phyloP scores from a whole-genome alignment of 2,329 filamentous ascomycete genomes.

The Delphinella strobiligena region DNA sequence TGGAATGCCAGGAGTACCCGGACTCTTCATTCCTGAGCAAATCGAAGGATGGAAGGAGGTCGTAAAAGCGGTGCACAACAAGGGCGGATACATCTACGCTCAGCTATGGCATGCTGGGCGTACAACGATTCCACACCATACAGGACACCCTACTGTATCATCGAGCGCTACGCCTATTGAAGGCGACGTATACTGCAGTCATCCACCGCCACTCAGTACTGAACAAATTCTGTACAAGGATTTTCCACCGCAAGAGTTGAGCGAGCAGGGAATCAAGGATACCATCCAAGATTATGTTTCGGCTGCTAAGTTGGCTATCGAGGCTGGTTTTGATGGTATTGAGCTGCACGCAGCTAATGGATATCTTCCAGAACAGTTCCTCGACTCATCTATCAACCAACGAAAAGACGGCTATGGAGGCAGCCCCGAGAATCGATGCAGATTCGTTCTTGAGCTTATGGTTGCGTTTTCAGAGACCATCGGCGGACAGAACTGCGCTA shows the following conservation, averaged over 20 bases:
- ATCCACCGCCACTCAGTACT: not conserved
- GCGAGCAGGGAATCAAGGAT: not conserved
- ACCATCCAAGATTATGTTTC: not conserved
- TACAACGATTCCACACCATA: not conserved
- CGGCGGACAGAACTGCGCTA: not conserved
- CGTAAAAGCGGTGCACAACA: not conserved
- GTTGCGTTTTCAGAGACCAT: not conserved
- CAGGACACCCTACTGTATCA: not conserved
- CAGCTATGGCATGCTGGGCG: not conserved
- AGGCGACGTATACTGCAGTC: not conserved
- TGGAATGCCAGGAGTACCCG: not conserved
- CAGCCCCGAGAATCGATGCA: not conserved
- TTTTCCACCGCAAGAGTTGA: not conserved
- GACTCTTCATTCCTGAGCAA: not conserved
- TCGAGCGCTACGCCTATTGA: not conserved
- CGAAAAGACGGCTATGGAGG: not conserved
- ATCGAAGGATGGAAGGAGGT: not conserved
- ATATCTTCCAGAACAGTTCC: not conserved
- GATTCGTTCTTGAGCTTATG: not conserved
- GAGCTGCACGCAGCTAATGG: not conserved
- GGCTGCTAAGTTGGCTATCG: conserved; percentile 17
- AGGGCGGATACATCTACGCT: not conserved
- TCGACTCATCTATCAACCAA: not conserved
- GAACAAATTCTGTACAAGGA: not conserved
- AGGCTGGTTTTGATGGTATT: conserved; percentile 24